phyloP scores from a whole-genome alignment of 108 stramenopile species.

The Conticribra weissflogii region DNA sequence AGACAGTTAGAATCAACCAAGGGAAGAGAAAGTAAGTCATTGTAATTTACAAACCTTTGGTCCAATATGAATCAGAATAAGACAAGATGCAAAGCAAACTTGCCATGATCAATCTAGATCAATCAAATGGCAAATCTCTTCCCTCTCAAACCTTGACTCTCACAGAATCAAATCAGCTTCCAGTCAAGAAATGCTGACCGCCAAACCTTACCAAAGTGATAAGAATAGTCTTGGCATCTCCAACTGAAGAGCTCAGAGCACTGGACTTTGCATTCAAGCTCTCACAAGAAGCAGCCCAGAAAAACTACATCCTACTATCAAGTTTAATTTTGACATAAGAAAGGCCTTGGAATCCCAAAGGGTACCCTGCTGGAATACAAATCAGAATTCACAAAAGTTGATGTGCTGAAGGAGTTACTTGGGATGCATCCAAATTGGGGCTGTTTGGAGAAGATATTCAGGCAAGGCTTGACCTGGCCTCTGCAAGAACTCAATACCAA shows the following conservation, averaged over 20 bases:
- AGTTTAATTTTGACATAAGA: neutral
- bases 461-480: neutral
- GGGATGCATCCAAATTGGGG: neutral
- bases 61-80: too few species aligned
- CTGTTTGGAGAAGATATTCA: neutral
- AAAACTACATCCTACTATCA: neutral
- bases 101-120: too few species aligned
- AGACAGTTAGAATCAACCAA: too few species aligned
- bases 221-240: neutral
- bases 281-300: slow-evolving; percentile 1
- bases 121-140: too few species aligned
- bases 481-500: neutral
- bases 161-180: too few species aligned
- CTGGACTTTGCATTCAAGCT: neutral
- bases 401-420: neutral
- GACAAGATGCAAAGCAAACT: too few species aligned
- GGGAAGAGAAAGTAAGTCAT: too few species aligned
- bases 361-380: neutral
- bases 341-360: neutral
- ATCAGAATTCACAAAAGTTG: neutral
- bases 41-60: too few species aligned
- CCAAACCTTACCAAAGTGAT: neutral
- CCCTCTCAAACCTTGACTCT: too few species aligned
- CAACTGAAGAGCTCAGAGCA: neutral
- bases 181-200: slow-evolving; percentile 10